phyloP scores from a whole-genome alignment of 768 basidiomycete genomes.

The Podaxis rugospora region DNA sequence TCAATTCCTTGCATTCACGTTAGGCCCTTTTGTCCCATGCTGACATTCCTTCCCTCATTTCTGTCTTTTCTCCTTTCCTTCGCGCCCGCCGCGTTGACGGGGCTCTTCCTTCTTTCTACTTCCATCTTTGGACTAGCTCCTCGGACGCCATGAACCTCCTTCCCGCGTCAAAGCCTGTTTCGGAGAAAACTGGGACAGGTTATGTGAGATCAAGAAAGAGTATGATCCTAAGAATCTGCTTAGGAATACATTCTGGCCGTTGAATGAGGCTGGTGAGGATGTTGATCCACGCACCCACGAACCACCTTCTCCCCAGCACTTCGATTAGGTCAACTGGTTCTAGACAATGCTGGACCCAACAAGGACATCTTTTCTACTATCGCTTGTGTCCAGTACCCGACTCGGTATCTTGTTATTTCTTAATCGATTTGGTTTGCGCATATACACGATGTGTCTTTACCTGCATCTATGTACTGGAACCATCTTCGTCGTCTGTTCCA shows the following conservation, averaged over 20 bases:
- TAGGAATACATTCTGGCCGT: conserved; percentile 77
- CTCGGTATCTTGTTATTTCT: background rate
- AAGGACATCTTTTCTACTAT: background rate
- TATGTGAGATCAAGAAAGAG: conserved; percentile 63
- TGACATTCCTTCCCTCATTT: no score
- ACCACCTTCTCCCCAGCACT: conserved; percentile 44
- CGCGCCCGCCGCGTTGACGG: no score
- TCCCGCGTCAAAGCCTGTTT: conserved; percentile 62
- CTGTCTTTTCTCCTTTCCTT: no score
- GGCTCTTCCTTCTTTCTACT: background rate
- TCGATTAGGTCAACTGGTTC: conserved; percentile 8
- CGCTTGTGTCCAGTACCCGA: background rate
- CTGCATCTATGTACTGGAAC: background rate
- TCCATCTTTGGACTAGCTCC: conserved; percentile 44
- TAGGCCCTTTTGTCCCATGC: background rate
- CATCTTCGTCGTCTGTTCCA: background rate
- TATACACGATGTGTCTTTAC: background rate
- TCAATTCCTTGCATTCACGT: conserved; percentile 11
- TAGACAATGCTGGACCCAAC: background rate
- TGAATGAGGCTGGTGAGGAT: conserved; percentile 49
- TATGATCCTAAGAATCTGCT: conserved; percentile 81
- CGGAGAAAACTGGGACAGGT: conserved; percentile 70
- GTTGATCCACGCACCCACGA: conserved; percentile 62
- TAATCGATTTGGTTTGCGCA: background rate
- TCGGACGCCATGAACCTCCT: conserved; percentile 66